These are phyloP conservation scores for Myriosclerotinia duriaeana DNA, from an alignment of 2,329 filamentous ascomycete species.

Conservation along the genomic window DNA sequence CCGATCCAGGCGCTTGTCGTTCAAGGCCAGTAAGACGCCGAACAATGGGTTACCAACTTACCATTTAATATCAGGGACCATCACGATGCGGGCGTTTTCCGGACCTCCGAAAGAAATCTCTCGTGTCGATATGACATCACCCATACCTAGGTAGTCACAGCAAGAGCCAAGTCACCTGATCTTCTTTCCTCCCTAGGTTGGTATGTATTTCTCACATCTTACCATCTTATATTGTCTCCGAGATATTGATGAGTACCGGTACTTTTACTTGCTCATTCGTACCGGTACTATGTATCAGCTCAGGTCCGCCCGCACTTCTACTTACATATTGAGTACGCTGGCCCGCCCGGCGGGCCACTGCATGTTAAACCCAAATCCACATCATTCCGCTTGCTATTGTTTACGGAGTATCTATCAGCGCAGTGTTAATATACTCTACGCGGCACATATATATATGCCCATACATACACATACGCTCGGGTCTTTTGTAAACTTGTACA, in stretches of 20 bases:
- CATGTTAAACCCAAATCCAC: neutral
- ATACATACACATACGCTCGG: neutral
- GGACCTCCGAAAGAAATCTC: too few relatives aligned
- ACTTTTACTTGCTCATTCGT: neutral
- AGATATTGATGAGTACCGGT: neutral
- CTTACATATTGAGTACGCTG: too few relatives aligned
- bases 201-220: neutral
- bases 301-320: neutral
- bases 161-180: neutral
- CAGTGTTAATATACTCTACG: neutral
- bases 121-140: too few relatives aligned
- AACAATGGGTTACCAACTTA: too few relatives aligned
- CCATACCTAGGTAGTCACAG: too few relatives aligned
- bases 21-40: too few relatives aligned
- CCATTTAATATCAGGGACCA: too few relatives aligned
- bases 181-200: neutral
- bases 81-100: too few relatives aligned
- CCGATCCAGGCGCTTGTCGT: neutral
- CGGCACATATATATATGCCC: too few relatives aligned
- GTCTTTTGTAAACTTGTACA: too few relatives aligned
- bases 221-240: neutral
- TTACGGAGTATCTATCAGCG: neutral
- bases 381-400: neutral
- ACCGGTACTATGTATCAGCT: neutral
- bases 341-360: neutral